Evolutionary conservation across 257 asterid genomes (phyloP), one percentile per base, ranked within the genome.

Genomic region (Nicotiana noctiflora): DNA sequence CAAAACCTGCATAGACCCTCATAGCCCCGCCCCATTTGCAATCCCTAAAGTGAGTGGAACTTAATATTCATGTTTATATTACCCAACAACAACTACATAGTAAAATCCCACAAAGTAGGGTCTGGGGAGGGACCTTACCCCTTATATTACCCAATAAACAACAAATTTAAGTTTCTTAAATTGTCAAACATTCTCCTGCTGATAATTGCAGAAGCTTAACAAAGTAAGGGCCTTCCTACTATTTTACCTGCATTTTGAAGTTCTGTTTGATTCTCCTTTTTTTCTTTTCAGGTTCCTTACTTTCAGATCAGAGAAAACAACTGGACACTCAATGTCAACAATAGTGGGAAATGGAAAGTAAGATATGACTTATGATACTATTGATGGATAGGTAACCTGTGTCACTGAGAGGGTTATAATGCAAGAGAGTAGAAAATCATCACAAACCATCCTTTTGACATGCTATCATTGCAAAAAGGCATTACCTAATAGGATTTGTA

Each of bases 291-390:
- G 96, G 83, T 86, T 67, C 89, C 96, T 23, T 94, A 94, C 83
- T 61, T 89, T 82, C 95, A 93, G 91, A 83, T 94, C 79, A 89
- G 92, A 31, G 97, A 94, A 90, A 91, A 91, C 81, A 94, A 92
- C 80, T 94, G 97, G 97, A 91, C 98, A 2, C 79, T 92, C 40
- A 91, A 90, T 81, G 84, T 89, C 2, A 92, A 92, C 81, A 84
- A 79, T 46, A 83, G 85, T 21, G 87, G 97, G 34, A 88, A 86
- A 83, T 94, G 97, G 98, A 89, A 89, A 75, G 86, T 94, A 77
- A 89, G 91, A 83, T 94, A 91, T 65, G 83, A 85, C 86, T 86
- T 92, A 70, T 92, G 90, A 91, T 78, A 49, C 27, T 72, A 23
- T 40, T 49, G 78, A 21, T 74, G 61, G 57, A 49, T 0, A 13